A percentile compares a stretch with the other conserved stretches of the same genome.
phyloP scores from a whole-genome alignment of 345 rosid species.

The Moricandia arvensis region DNA sequence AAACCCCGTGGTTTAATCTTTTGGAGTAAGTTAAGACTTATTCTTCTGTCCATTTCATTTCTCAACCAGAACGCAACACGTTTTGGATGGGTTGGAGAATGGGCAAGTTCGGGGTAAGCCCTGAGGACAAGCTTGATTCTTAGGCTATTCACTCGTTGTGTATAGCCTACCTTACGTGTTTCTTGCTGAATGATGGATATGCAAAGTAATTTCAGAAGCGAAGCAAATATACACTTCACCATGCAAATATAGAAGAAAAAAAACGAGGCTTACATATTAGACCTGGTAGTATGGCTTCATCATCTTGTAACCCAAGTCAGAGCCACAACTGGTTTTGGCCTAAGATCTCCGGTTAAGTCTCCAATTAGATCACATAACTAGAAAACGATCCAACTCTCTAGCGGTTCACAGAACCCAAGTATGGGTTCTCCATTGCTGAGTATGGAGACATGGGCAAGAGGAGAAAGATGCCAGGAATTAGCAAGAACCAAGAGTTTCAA shows the following conservation, averaged over 20 bases:
- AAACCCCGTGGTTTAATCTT: not conserved
- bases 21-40: not conserved
- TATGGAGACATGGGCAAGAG: conserved; percentile 71
- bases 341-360: conserved; percentile 81
- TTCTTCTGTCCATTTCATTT: conserved; percentile 17
- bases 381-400: conserved; percentile 47
- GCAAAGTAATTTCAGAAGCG: conserved; percentile 52
- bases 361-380: conserved; percentile 76
- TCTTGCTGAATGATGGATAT: not conserved
- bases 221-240: conserved; percentile 82
- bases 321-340: conserved; percentile 54
- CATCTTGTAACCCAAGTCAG: conserved; percentile 75
- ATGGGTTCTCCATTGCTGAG: conserved; percentile 54
- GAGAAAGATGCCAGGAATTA: conserved; percentile 82
- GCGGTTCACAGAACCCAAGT: conserved; percentile 37
- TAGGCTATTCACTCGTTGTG: conserved; percentile 9
- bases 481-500: conserved; percentile 92
- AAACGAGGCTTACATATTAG: conserved; percentile 74
- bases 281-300: conserved; percentile 86
- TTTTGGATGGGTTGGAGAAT: conserved; percentile 99
- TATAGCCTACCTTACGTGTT: not conserved
- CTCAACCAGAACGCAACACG: conserved; percentile 85
- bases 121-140: not conserved
- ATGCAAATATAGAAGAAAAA: conserved; percentile 91
- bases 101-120: conserved; percentile 97